Evolutionary conservation across 768 basidiomycete genomes (phyloP).

Genomic region (Collybia sordida): DNA sequence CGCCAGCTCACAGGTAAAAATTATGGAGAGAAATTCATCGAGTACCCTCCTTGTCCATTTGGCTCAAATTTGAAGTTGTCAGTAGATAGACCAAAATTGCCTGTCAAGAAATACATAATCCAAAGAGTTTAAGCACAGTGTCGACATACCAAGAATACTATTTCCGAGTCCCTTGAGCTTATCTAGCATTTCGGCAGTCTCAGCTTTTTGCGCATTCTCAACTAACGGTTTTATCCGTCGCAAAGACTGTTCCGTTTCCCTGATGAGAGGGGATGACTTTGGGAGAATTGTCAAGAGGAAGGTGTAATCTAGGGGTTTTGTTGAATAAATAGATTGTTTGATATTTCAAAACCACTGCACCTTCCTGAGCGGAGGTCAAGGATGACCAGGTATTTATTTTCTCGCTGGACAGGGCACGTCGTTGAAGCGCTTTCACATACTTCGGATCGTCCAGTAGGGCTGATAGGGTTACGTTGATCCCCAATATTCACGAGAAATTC

Average conservation of each 20-base stretch:
- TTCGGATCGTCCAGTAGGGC: constrained; percentile 84
- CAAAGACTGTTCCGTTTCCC: constrained; percentile 50
- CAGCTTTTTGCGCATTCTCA: constrained; percentile 76
- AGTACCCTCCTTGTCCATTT: constrained; percentile 94
- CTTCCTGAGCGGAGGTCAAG: constrained; percentile 80
- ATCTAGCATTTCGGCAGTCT: constrained; percentile 88
- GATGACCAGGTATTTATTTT: constrained; percentile 80
- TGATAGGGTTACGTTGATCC: no score
- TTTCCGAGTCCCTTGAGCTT: constrained; percentile 95
- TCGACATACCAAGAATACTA: constrained; percentile 70
- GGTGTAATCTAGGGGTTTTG: constrained; percentile 63
- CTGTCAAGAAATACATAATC: constrained; percentile 33
- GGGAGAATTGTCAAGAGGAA: constrained; percentile 66
- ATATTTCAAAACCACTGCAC: constrained; percentile 34
- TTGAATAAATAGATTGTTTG: background rate
- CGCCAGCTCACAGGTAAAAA: background rate
- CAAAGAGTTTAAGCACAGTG: background rate
- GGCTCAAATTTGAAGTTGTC: constrained; percentile 97
- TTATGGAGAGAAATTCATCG: constrained; percentile 78
- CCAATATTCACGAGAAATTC: background rate
- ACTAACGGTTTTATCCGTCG: constrained; percentile 62
- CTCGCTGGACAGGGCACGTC: constrained; percentile 88
- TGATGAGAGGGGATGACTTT: constrained; percentile 46
- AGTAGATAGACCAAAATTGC: constrained; percentile 91
- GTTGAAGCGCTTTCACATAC: constrained; percentile 85